Evolutionary conservation across 2,329 filamentous ascomycete genomes (phyloP), one percentile per base, ranked within the genome.

Genomic region (Venturiaceae sp.): DNA sequence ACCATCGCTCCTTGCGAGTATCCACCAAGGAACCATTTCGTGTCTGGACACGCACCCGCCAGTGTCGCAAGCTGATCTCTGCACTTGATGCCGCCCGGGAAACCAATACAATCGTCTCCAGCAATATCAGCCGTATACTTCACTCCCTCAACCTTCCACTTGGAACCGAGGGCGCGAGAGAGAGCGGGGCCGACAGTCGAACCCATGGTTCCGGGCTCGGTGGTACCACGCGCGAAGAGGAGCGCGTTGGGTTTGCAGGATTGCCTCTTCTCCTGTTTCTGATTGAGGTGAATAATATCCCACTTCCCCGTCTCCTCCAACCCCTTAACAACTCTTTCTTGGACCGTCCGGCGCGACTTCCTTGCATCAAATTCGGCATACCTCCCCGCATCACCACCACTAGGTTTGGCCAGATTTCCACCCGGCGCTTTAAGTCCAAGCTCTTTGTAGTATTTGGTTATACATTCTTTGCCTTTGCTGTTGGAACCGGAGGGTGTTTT

Each of bases 151-250:
- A 58, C 30, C 16, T 16, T 34, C 26, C 59, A 55, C 13, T 28
- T 36, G 33, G 36, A 21, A 5, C 26, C 33, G 7, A 58, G n/a
- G 5, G 47, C 57, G 5, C 33, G 5, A 19, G 46, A 5, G 14
- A 58, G 8, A 19, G 33, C 39, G 3, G 57, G 57, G 8, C 57
- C 57, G 33, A 58, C 57, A 21, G 36, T 34, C 13, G 34, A 7
- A 16, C 57, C 57, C 50, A 58, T 54, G 30, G 32, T 58, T 5
- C 57, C 57, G 33, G 3, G 11, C 32, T 58, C 57, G 13, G 46
- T 57, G 9, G 55, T 52, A 3, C 39, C 55, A 16, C 55, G n/a
- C 14, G 57, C 57, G 32, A 58, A 58, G 50, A 58, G 37, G n/a
- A 58, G 8, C 28, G 53, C 37, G 26, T 58, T 32, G 11, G 47